A percentile compares a stretch with the other conserved stretches of the same genome.
Evolutionary conservation across 23 red algal genomes (phyloP).

Genomic region (Agarophyton chilense): DNA sequence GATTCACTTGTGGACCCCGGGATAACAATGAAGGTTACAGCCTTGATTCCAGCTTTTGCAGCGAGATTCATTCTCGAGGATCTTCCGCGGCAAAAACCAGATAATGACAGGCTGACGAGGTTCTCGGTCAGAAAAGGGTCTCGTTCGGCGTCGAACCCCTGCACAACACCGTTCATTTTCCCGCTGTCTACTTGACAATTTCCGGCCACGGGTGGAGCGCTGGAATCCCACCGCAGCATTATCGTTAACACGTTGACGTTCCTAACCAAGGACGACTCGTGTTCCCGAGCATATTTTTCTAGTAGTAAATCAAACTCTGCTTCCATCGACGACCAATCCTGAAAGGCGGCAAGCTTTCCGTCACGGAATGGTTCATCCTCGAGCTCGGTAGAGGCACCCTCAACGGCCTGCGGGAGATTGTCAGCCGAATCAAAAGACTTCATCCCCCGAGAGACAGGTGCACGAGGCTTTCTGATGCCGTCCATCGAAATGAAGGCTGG

Average conservation of each 20-base stretch:
- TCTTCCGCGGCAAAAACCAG: constrained; percentile 58
- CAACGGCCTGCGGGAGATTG: constrained; percentile 70
- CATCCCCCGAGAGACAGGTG: constrained; percentile 26
- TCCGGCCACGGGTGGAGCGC: constrained; percentile 6
- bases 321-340: constrained; percentile 70
- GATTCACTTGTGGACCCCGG: constrained; percentile 51
- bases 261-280: not conserved
- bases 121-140: constrained; percentile 46
- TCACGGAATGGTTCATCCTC: constrained; percentile 67
- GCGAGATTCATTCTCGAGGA: constrained; percentile 65
- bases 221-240: constrained; percentile 66
- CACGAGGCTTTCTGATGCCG: constrained; percentile 12
- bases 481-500: not conserved
- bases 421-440: constrained; percentile 93
- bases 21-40: constrained; percentile 95
- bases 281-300: constrained; percentile 32
- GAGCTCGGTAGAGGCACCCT: constrained; percentile 5
- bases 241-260: constrained; percentile 86
- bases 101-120: constrained; percentile 68
- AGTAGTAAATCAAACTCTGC: constrained; percentile 71
- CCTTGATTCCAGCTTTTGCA: constrained; percentile 80
- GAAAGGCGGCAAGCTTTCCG: constrained; percentile 83
- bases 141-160: constrained; percentile 16
- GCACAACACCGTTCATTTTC: not conserved
- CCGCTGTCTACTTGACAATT: not conserved